Evolutionary conservation across 352 stramenopile species (phyloP), one percentile per base, ranked within the genome.

Genomic region (Phytophthora sojae): DNA sequence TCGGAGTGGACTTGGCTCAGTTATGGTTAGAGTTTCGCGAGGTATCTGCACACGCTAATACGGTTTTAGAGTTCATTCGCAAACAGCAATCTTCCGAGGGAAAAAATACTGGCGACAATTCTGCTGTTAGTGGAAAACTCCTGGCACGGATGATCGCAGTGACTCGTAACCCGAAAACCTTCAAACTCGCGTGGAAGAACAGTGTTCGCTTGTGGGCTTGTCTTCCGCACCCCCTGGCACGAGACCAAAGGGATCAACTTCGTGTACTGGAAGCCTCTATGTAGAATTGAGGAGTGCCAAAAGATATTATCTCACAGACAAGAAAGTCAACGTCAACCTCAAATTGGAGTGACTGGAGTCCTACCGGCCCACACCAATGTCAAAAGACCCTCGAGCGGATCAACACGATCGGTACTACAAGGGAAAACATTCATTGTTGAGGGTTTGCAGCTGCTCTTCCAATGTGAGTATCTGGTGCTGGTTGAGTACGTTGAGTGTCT

Each of bases 391-490:
- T 30, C 26, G 26, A 30, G 26, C 26, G 0, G 26, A 30, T 30
- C 26, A 9, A 11, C 29, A 35, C 29, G 11, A 35, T 35, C 29
- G 29, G 29, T 35, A 35, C 6, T 35, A 35, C 29, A 47, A 47
- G 12, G 39, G 39, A 47, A 47, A 6, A 1, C 39, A 15, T 47
- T 67, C n/a, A 42, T 69, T 1, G 50, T 57, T 1, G 23, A 75
- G 19, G 45, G 37, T 6, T 25, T 75, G 11, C 56, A 68, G 37
- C 32, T 80, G 39, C 65, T 83, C 0, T 83, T 75, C 39, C 37
- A 44, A 44, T 44, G 37, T 6, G 14, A 44, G 6, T 44, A 44
- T 6, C 37, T 44, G 8, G 37, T 44, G 12, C 37, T 44, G 12
- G 37, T 44, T 44, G 37, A n/a, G 37, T 44, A 44, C 12, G 12